Base-by-base conservation (phyloP, 495 filamentous ascomycete genomes). In the Penicillium lividum region DNA sequence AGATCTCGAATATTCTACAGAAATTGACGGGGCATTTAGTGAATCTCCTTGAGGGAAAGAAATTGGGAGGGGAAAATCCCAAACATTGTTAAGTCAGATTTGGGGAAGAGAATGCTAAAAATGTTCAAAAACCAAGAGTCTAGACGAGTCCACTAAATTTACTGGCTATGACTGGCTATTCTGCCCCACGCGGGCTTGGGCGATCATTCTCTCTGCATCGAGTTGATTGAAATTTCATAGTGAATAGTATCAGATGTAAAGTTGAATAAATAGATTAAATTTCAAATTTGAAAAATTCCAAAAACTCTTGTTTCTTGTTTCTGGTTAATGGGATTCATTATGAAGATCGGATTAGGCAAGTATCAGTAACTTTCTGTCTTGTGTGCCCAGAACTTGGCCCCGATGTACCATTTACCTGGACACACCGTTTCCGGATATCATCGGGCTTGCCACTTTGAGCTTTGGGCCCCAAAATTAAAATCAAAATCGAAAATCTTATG, bases 161-260 rank as follows among this genome's bases (percentile, higher is more conserved):
- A 22, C 22, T 22, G 22, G 22, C 22, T 29, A 22, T 33, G 25
- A 31, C 47, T 63, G 51, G 57, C 57, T 50, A 15, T 22, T 22
- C 16, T 15, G 62, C 49, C 61, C 65, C 65, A 68, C 65, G 51
- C 50, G 44, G 16, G 54, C 52, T 60, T 52, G 48, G 63, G 62
- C 56, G 67, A 67, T 64, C 65, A 62, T 65, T 56, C 51, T 67
- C 56, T 51, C 29, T 65, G 62, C 59, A 65, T 68, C 65, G 62
- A 60, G 65, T 68, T 68, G 60, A 68, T 40, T 68, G 60, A 59
- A 44, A 29, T 36, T 46, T 65, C 31, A 53, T 53, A 11, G 13
- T 38, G 27, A 22, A 22, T n/a, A 25, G 36, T 36, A 25, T 22
- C 22, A 22, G 22, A 22, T 22, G 22, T 22, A 22, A 22, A 22